Conservation (phyloP, 1,284 basidiomycete genomes). For the Melampsora abietis-canadensis region DNA sequence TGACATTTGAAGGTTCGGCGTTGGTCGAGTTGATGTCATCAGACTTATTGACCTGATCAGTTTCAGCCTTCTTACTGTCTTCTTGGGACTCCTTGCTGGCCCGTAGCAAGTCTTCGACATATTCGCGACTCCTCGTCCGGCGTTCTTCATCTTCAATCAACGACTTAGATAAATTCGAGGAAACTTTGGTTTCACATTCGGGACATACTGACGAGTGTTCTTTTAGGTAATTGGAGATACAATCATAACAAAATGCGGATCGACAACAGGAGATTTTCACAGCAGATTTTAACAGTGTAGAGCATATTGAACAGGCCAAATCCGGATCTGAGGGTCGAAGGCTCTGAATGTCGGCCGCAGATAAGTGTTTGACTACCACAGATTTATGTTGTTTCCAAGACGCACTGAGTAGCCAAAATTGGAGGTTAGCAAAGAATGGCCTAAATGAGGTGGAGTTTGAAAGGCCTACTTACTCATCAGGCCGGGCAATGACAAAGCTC, state of each 20-base stretch:
- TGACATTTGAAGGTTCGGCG: not conserved
- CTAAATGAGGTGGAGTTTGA: not conserved
- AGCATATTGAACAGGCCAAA: slow-evolving; percentile 80
- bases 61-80: slow-evolving; percentile 44
- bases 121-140: slow-evolving; percentile 70
- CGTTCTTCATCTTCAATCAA: slow-evolving; percentile 71
- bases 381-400: slow-evolving; percentile 86
- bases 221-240: slow-evolving; percentile 81
- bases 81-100: slow-evolving; percentile 66
- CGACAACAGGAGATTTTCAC: slow-evolving; percentile 87
- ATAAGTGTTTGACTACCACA: slow-evolving; percentile 70
- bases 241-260: slow-evolving; percentile 88
- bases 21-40: not conserved
- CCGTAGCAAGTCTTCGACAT: slow-evolving; percentile 78
- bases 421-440: not conserved
- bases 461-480: slow-evolving; percentile 69
- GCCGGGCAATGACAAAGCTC: slow-evolving; percentile 89
- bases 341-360: slow-evolving; percentile 79
- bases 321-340: slow-evolving; percentile 69
- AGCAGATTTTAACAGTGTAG: slow-evolving; percentile 80
- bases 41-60: slow-evolving; percentile 11
- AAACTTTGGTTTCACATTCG: slow-evolving; percentile 70
- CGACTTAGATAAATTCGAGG: slow-evolving; percentile 60
- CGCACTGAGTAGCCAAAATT: slow-evolving; percentile 58
- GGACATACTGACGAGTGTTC: slow-evolving; percentile 91